Evolutionary conservation across 1,284 basidiomycete genomes (phyloP).

Genomic region (Boletus sp.): DNA sequence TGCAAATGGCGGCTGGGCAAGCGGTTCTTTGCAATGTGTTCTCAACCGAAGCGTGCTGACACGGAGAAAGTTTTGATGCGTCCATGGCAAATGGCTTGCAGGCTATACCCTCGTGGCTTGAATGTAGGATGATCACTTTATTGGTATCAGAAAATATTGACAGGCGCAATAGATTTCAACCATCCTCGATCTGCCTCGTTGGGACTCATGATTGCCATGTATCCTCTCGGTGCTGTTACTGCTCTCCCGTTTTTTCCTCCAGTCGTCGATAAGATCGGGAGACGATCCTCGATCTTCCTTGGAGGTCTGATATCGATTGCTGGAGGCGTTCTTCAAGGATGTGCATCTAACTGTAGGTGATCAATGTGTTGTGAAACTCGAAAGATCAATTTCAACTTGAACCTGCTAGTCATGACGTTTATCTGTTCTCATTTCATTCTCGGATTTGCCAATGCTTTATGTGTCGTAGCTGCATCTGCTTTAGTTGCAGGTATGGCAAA

Average conservation of each 20-base stretch:
- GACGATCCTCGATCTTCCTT: conserved; percentile 2
- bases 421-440: conserved; percentile 11
- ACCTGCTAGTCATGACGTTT: conserved; percentile 15
- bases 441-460: conserved; percentile 13
- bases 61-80: conserved; percentile 18
- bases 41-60: background rate
- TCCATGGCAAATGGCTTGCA: conserved; percentile 27
- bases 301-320: background rate
- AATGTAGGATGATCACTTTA: conserved; percentile 15
- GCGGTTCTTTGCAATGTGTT: conserved; percentile 34
- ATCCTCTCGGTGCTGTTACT: background rate
- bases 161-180: conserved; percentile 14
- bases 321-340: background rate
- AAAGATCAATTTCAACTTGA: too few relatives aligned
- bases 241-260: conserved; percentile 3
- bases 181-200: conserved; percentile 27
- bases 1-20: conserved; percentile 31
- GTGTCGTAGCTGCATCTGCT: conserved; percentile 20
- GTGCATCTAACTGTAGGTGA: background rate
- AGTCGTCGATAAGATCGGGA: conserved; percentile 23
- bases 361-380: too few relatives aligned
- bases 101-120: conserved; percentile 27
- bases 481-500: conserved; percentile 19
- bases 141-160: conserved; percentile 5
- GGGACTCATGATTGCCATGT: conserved; percentile 20